phyloP scores from a whole-genome alignment of 306 rosid genomes.

The Dicorynia guianensis region DNA sequence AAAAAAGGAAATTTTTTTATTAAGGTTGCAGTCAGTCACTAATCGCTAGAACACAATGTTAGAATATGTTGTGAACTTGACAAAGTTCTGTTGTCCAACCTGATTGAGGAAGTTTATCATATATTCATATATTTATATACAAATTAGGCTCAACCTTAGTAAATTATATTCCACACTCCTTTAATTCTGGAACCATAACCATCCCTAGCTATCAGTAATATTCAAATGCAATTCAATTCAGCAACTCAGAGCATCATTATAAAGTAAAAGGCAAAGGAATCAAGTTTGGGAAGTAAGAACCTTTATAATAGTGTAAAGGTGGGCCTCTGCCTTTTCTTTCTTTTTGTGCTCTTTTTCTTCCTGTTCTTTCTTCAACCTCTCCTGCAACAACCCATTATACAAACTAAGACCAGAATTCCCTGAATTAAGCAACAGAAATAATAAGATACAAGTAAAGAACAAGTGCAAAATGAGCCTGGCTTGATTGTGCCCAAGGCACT shows the following conservation, averaged over 20 bases:
- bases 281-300: constrained; percentile 47
- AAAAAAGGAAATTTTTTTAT: no score
- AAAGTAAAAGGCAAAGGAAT: constrained; percentile 20
- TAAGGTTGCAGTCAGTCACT: no score
- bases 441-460: neutral
- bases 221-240: constrained; percentile 8
- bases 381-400: constrained; percentile 51
- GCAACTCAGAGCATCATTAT: neutral
- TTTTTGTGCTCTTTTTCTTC: constrained; percentile 86
- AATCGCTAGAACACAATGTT: no score
- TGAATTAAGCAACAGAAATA: constrained; percentile 19
- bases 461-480: neutral
- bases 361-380: constrained; percentile 85
- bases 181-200: no score
- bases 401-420: constrained; percentile 27
- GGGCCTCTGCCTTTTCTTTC: constrained; percentile 86
- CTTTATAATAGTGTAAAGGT: constrained; percentile 81
- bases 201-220: constrained; percentile 25
- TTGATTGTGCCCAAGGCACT: neutral
- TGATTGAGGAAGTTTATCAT: no score
- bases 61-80: no score
- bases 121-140: no score
- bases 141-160: no score
- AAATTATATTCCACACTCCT: no score
- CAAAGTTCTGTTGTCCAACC: no score